Evolutionary conservation across 2,329 filamentous ascomycete species (phyloP).

Genomic region (Rasamsonia emersonii): DNA sequence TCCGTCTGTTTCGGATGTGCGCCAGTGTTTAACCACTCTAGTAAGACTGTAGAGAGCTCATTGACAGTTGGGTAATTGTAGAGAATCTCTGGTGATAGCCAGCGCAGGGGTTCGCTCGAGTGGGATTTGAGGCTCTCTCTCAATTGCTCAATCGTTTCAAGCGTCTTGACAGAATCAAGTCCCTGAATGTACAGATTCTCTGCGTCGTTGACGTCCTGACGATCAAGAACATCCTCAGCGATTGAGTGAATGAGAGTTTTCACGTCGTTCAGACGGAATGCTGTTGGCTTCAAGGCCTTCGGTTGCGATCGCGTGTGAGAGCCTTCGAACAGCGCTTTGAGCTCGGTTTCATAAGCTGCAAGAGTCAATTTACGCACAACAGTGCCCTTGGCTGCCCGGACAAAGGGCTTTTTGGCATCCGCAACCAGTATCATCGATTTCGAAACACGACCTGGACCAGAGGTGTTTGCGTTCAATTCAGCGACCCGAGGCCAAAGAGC

Average conservation of each 20-base stretch:
- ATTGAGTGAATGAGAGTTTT: conserved; percentile 2
- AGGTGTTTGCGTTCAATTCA: neutral
- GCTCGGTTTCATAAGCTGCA: conserved; percentile 2
- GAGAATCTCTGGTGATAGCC: conserved; percentile 3
- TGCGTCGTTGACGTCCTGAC: neutral
- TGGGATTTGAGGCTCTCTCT: neutral
- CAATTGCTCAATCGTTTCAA: conserved; percentile 3
- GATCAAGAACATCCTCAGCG: conserved; percentile 1
- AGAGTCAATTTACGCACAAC: conserved; percentile 4
- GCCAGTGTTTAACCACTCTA: conserved; percentile 4
- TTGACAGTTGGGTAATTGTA: conserved; percentile 3
- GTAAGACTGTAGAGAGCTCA: conserved; percentile 1
- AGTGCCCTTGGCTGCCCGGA: conserved; percentile 4
- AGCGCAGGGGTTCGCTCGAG: neutral
- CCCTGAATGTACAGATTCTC: conserved; percentile 3
- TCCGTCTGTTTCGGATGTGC: conserved; percentile 1
- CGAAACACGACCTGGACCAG: conserved; percentile 1
- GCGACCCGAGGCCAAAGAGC: conserved; percentile 1
- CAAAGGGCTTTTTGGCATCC: conserved; percentile 1
- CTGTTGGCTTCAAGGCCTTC: conserved; percentile 4
- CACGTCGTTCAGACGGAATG: conserved; percentile 2
- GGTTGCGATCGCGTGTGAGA: neutral
- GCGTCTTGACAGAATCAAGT: conserved; percentile 3
- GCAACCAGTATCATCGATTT: conserved; percentile 4
- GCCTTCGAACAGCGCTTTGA: conserved; percentile 1